phyloP scores from a whole-genome alignment of 192 early-diverging fungal genomes.

The Coemansia sp. region DNA sequence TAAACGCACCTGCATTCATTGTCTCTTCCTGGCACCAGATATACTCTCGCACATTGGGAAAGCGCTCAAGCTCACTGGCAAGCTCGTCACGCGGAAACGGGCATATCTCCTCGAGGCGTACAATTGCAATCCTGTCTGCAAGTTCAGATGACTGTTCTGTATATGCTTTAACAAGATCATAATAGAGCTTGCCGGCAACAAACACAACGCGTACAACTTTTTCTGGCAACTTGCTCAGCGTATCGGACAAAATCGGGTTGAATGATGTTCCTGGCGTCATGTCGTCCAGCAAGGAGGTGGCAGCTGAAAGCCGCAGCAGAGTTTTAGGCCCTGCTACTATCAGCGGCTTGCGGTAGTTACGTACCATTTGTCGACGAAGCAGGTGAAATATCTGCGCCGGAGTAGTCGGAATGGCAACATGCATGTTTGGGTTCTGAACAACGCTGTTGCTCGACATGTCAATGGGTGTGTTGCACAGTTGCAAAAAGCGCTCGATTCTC shows the following conservation, averaged over 20 bases:
- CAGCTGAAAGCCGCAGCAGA: slow-evolving; percentile 63
- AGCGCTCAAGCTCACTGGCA: slow-evolving; percentile 61
- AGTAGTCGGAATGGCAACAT: slow-evolving; percentile 87
- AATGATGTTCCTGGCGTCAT: slow-evolving; percentile 86
- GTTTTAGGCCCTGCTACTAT: slow-evolving; percentile 79
- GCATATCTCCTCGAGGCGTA: slow-evolving; percentile 87
- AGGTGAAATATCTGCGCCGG: slow-evolving; percentile 97
- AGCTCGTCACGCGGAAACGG: slow-evolving; percentile 84
- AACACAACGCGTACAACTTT: slow-evolving; percentile 67
- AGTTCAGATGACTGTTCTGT: slow-evolving; percentile 47
- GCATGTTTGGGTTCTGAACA: slow-evolving; percentile 86
- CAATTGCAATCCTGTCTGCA: slow-evolving; percentile 69
- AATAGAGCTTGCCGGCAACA: slow-evolving; percentile 90
- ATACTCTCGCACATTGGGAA: slow-evolving; percentile 63
- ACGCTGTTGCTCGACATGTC: slow-evolving; percentile 57
- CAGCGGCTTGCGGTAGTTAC: slow-evolving; percentile 92
- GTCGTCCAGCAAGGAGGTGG: slow-evolving; percentile 72
- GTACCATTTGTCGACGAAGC: slow-evolving; percentile 87
- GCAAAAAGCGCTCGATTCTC: slow-evolving; percentile 93
- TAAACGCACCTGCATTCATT: slow-evolving; percentile 87
- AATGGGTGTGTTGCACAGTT: slow-evolving; percentile 82
- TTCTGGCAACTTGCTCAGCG: slow-evolving; percentile 40
- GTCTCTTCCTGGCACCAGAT: slow-evolving; percentile 91
- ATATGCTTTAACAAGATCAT: slow-evolving; percentile 84
- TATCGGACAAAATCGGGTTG: slow-evolving; percentile 74